These are phyloP conservation scores for Aspergillus hortae DNA, from an alignment of 2,329 filamentous ascomycete species.

Conservation along the genomic window DNA sequence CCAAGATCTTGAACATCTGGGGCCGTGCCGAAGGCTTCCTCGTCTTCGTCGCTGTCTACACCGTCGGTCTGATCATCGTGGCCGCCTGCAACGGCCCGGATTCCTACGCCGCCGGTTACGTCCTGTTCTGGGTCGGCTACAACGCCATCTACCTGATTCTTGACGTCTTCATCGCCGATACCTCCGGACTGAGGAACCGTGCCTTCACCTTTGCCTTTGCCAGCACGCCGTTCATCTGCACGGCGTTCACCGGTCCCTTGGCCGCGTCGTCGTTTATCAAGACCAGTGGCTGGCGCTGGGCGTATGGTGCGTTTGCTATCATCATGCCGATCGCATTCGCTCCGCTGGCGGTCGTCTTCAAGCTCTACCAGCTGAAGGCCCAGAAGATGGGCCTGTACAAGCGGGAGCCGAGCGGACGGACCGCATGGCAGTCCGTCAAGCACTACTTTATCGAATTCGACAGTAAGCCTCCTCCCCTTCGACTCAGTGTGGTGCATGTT, in stretches of 20 bases:
- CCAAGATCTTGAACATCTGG: slow-evolving; percentile 61
- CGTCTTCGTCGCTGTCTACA: slow-evolving; percentile 47
- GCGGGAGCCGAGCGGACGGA: slow-evolving; percentile 44
- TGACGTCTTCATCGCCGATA: slow-evolving; percentile 61
- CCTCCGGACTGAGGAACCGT: slow-evolving; percentile 57
- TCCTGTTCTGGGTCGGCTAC: slow-evolving; percentile 59
- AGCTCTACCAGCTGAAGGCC: slow-evolving; percentile 57
- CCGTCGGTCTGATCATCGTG: slow-evolving; percentile 56
- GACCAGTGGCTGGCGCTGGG: slow-evolving; percentile 58
- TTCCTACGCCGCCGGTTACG: slow-evolving; percentile 61
- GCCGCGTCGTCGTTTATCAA: slow-evolving; percentile 51
- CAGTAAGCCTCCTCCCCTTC: slow-evolving; percentile 25
- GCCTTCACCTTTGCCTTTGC: slow-evolving; percentile 59
- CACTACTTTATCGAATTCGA: slow-evolving; percentile 64
- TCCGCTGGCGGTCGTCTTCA: slow-evolving; percentile 55
- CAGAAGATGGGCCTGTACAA: slow-evolving; percentile 50
- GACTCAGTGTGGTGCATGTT: not conserved
- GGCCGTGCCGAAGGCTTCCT: slow-evolving; percentile 59
- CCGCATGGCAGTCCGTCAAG: slow-evolving; percentile 44
- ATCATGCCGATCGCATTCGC: slow-evolving; percentile 54
- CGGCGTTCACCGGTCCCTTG: slow-evolving; percentile 53
- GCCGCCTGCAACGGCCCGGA: slow-evolving; percentile 59
- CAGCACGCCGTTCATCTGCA: slow-evolving; percentile 60
- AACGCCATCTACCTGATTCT: slow-evolving; percentile 55
- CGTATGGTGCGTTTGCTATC: slow-evolving; percentile 59